phyloP scores from a whole-genome alignment of 371 early-diverging fungal species.

The Lichtheimia hyalospora region DNA sequence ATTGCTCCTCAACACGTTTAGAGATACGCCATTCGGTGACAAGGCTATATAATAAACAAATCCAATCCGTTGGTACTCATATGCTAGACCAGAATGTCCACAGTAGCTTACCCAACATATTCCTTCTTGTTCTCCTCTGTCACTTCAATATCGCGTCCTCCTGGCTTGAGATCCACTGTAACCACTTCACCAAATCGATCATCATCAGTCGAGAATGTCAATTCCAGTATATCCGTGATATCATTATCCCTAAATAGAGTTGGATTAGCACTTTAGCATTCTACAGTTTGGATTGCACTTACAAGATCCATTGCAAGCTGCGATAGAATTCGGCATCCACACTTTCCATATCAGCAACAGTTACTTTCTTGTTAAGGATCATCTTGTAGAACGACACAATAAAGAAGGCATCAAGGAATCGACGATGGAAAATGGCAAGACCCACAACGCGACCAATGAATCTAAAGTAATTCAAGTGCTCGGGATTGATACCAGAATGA shows the following conservation, averaged over 20 bases:
- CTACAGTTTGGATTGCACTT: constrained; percentile 18
- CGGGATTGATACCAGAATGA: constrained; percentile 94
- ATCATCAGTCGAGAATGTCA: constrained; percentile 91
- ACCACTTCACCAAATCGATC: constrained; percentile 91
- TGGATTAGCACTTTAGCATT: neutral
- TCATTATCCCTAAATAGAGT: constrained; percentile 71
- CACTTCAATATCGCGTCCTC: constrained; percentile 90
- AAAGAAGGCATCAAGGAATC: constrained; percentile 96
- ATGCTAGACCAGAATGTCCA: neutral
- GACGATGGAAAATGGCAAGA: constrained; percentile 95
- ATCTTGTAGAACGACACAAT: constrained; percentile 96
- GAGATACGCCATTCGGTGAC: constrained; percentile 84
- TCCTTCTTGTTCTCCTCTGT: constrained; percentile 97
- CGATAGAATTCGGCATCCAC: constrained; percentile 94
- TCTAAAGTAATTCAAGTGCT: constrained; percentile 97
- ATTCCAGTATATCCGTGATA: constrained; percentile 83
- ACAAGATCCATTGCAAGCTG: constrained; percentile 92
- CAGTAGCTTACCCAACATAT: constrained; percentile 76
- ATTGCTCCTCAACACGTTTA: constrained; percentile 92
- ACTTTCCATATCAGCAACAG: constrained; percentile 92
- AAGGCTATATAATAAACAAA: constrained; percentile 35
- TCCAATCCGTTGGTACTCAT: neutral
- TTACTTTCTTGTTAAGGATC: constrained; percentile 87
- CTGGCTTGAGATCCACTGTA: constrained; percentile 88
- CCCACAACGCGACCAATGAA: constrained; percentile 98